A percentile compares a stretch with the other conserved stretches of the same genome.
phyloP scores from a whole-genome alignment of 805 yeast genomes.

The Yarrowia sp. region DNA sequence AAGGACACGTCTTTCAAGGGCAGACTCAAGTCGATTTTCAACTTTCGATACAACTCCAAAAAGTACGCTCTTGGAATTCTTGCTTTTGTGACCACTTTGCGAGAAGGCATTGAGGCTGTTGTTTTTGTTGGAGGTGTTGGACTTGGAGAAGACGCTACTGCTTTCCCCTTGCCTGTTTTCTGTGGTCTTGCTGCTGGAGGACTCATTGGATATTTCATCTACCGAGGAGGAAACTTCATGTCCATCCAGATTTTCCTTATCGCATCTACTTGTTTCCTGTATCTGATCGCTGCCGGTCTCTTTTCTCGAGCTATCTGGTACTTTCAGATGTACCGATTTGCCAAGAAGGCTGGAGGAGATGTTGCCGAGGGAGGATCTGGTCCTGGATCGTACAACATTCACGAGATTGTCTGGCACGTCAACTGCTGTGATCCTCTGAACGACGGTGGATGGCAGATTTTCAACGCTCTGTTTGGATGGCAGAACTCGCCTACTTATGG shows the following conservation, averaged over 20 bases:
- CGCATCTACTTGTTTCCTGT: slow-evolving; percentile 82
- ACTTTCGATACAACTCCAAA: slow-evolving; percentile 20
- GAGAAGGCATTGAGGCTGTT: slow-evolving; percentile 97
- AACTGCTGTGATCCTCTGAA: slow-evolving; percentile 94
- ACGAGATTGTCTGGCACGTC: slow-evolving; percentile 86
- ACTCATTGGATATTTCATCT: slow-evolving; percentile 65
- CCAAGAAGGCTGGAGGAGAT: slow-evolving; percentile 81
- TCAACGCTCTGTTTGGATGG: slow-evolving; percentile 95
- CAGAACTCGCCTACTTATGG: slow-evolving; percentile 95
- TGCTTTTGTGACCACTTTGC: slow-evolving; percentile 84
- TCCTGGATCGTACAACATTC: slow-evolving; percentile 88
- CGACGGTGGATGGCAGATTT: slow-evolving; percentile 95
- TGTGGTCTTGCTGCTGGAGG: slow-evolving; percentile 81
- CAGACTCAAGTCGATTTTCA: slow-evolving; percentile 49
- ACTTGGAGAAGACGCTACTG: slow-evolving; percentile 57
- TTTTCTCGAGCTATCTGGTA: slow-evolving; percentile 92
- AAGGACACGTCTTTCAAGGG: slow-evolving; percentile 39
- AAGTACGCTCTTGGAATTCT: slow-evolving; percentile 85
- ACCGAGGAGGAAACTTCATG: slow-evolving; percentile 75
- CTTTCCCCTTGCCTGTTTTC: slow-evolving; percentile 93
- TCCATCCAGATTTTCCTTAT: slow-evolving; percentile 87
- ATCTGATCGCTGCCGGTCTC: slow-evolving; percentile 87
- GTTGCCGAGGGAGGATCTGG: slow-evolving; percentile 92
- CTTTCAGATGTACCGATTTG: slow-evolving; percentile 69
- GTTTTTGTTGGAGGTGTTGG: slow-evolving; percentile 97